Base-by-base conservation (phyloP, 257 asterid genomes). In the Mentha longifolia region DNA sequence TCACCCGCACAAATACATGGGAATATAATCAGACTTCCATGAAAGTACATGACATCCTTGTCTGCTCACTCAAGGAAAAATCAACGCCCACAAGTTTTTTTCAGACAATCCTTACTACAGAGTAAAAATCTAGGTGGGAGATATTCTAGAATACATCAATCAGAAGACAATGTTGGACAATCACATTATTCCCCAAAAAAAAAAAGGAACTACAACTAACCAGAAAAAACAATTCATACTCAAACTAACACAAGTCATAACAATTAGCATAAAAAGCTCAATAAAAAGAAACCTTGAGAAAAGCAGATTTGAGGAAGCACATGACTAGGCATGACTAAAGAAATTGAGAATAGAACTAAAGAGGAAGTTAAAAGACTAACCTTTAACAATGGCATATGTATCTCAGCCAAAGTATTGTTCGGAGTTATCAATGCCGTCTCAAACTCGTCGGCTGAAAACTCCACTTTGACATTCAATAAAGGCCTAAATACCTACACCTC, bases 341-440 rank as follows among this genome's bases (percentile, higher is more conserved):
- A 35, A 35, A 35, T 35, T 7, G 8, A 35, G 39, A 35, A 35
- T 7, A 35, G 39, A 22, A 31, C 31, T 14, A 55, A 52, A 31
- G 57, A 45, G 14, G 57, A 62, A 31, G 14, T 16, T 2, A 35
- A 37, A 64, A 0, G 10, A 50, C 76, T 35, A 59, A 79, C 83
- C 83, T 92, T 95, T 76, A 95, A 79, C 81, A 95, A 74, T 15
- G 99, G 99, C 83, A 95, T 95, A 77, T 95, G 99, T 81, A 95
- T 82, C 71, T 92, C 96, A 51, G 83, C 97, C 80, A 95, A 87
- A 20, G 98, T 90, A 73, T 77, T 85, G 69, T 95, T 95, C 0
- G 99, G 99, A 28, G 80, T 71, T 67, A 95, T 80, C 85, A 95
- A 77, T 30, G 99, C 98, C 17, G 99, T 95, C 86, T 95, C 99